These are phyloP conservation scores for Ailanthus altissimus DNA, from an alignment of 345 rosid species.

Conservation along the genomic window DNA sequence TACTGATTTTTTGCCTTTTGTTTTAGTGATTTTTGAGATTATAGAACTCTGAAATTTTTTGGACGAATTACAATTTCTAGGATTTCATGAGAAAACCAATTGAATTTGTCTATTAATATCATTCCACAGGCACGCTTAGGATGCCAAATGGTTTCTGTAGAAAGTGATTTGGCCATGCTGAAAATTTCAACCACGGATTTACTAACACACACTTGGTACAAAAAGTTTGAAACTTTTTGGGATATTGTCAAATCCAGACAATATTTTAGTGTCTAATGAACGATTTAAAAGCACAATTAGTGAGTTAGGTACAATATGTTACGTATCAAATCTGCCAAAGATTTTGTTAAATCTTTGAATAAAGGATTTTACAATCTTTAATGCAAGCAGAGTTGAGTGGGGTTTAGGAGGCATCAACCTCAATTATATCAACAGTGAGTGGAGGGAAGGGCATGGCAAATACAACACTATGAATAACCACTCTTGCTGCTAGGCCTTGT, in stretches of 20 bases:
- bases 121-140: background rate
- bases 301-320: conserved; percentile 30
- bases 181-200: background rate
- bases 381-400: background rate
- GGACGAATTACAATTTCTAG: no score
- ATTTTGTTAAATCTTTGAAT: conserved; percentile 1
- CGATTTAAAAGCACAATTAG: conserved; percentile 10
- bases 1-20: background rate
- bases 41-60: no score
- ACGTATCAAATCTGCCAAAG: conserved; percentile 7
- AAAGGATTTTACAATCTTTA: no score
- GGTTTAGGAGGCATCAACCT: background rate
- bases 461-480: no score
- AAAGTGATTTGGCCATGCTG: background rate
- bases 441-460: no score
- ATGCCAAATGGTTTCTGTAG: background rate
- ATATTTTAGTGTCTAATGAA: background rate
- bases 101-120: background rate
- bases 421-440: background rate
- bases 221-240: background rate
- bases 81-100: no score
- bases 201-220: background rate
- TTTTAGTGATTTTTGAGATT: no score
- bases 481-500: background rate
- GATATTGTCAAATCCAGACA: background rate